Evolutionary conservation across 805 yeast genomes (phyloP).

Genomic region (Danielia reshetovae): DNA sequence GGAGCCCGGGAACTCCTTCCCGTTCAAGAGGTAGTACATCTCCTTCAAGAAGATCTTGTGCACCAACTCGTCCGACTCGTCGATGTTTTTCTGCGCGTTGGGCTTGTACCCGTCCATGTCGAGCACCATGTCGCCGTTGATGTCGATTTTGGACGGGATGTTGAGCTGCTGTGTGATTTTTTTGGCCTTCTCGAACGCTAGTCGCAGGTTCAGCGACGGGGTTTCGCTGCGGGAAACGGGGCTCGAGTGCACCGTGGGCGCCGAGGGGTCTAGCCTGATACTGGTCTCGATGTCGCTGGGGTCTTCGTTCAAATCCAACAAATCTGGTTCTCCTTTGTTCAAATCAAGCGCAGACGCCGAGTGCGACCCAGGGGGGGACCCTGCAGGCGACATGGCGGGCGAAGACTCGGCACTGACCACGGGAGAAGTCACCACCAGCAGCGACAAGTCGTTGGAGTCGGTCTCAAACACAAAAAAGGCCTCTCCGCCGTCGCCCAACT

Average conservation of each 20-base stretch:
- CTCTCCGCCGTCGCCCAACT: slow-evolving; percentile 95
- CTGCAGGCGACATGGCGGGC: slow-evolving; percentile 43
- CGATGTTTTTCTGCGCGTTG: slow-evolving; percentile 65
- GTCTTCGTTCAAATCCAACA: slow-evolving; percentile 29
- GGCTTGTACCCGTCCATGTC: slow-evolving; percentile 97
- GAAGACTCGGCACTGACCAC: slow-evolving; percentile 66
- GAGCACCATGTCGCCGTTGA: slow-evolving; percentile 82
- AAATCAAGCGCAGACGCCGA: slow-evolving; percentile 4
- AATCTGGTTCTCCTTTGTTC: slow-evolving; percentile 26
- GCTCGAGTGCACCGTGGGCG: slow-evolving; percentile 13
- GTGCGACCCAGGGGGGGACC: slow-evolving; percentile 11
- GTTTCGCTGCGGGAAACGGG: slow-evolving; percentile 17
- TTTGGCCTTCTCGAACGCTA: slow-evolving; percentile 56
- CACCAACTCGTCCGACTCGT: slow-evolving; percentile 71
- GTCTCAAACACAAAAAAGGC: slow-evolving; percentile 96
- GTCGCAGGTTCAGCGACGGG: slow-evolving; percentile 10
- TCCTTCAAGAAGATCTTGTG: slow-evolving; percentile 74
- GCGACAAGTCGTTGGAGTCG: slow-evolving; percentile 57
- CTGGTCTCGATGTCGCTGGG: slow-evolving; percentile 27
- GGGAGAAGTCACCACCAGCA: slow-evolving; percentile 80
- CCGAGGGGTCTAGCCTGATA: slow-evolving; percentile 19
- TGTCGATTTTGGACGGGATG: slow-evolving; percentile 83
- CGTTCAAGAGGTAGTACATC: slow-evolving; percentile 31
- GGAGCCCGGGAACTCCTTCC: slow-evolving; percentile 10
- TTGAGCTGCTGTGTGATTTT: slow-evolving; percentile 66